Evolutionary conservation across 805 yeast species (phyloP).

Genomic region (Phaffomyces opuntiae): DNA sequence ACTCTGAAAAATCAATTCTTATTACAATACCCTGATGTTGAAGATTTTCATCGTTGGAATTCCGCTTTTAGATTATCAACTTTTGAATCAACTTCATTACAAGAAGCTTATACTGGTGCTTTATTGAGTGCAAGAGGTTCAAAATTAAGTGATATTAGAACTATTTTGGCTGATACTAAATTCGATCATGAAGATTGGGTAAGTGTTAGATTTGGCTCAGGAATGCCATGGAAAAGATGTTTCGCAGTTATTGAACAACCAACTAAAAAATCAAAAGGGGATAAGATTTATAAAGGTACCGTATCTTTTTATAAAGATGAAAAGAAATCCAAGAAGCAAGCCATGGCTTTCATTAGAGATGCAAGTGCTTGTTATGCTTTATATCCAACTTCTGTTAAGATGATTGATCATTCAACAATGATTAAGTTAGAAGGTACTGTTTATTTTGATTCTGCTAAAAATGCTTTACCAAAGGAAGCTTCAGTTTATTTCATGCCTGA

Average conservation of each 20-base stretch:
- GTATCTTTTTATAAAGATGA: constrained; percentile 72
- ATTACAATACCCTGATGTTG: constrained; percentile 64
- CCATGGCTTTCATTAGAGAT: constrained; percentile 71
- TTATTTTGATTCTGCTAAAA: constrained; percentile 42
- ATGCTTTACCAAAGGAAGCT: constrained; percentile 45
- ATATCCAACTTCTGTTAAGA: constrained; percentile 78
- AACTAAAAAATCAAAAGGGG: constrained; percentile 35
- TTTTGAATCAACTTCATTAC: constrained; percentile 76
- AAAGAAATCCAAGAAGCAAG: constrained; percentile 59
- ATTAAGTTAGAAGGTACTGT: constrained; percentile 84
- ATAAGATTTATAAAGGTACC: constrained; percentile 31
- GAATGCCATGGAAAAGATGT: constrained; percentile 97
- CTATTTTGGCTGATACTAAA: constrained; percentile 78
- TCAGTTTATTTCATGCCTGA: constrained; percentile 79
- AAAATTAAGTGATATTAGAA: constrained; percentile 75
- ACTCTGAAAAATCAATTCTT: constrained; percentile 85
- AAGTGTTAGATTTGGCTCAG: constrained; percentile 89
- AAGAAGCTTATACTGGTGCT: constrained; percentile 96
- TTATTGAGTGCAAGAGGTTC: constrained; percentile 88
- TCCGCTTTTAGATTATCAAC: constrained; percentile 74
- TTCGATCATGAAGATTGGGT: constrained; percentile 92
- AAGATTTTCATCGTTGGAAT: constrained; percentile 68
- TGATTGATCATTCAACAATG: constrained; percentile 83
- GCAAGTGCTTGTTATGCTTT: constrained; percentile 78
- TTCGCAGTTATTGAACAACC: constrained; percentile 84